phyloP scores from a whole-genome alignment of 352 stramenopile species.

The Pythium folliculosum region DNA sequence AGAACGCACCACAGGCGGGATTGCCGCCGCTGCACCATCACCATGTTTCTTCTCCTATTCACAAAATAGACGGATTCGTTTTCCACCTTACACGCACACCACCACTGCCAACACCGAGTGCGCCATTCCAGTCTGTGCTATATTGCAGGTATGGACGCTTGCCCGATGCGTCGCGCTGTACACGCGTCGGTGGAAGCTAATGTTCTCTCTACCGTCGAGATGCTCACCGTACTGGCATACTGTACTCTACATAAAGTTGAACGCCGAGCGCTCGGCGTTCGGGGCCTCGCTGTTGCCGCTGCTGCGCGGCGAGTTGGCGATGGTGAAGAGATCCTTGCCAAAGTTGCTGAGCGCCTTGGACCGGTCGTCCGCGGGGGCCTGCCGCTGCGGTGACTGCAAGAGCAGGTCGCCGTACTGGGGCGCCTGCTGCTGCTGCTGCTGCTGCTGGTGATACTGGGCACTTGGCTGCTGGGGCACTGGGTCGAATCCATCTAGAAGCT shows the following conservation, averaged over 20 bases:
- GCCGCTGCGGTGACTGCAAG: conserved; percentile 33
- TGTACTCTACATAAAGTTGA: conserved; percentile 88
- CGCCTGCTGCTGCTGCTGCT: conserved; percentile 37
- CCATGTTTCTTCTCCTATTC: conserved; percentile 1
- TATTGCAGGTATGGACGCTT: neutral
- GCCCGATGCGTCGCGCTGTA: too few species aligned
- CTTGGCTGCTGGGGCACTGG: conserved; percentile 3
- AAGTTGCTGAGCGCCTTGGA: conserved; percentile 76
- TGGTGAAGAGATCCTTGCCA: conserved; percentile 85
- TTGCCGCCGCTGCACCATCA: neutral
- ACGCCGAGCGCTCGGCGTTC: conserved; percentile 66
- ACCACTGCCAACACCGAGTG: too few species aligned
- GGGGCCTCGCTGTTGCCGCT: conserved; percentile 26
- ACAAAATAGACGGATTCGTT: conserved; percentile 29
- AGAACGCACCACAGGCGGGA: neutral
- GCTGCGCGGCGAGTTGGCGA: conserved; percentile 78
- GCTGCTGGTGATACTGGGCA: conserved; percentile 18
- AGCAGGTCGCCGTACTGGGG: conserved; percentile 38
- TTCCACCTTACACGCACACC: neutral
- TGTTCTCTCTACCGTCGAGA: neutral
- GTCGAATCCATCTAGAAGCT: conserved; percentile 32
- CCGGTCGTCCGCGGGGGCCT: conserved; percentile 50
- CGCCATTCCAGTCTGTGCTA: neutral
- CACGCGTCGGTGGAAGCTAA: too few species aligned
- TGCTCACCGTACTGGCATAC: conserved; percentile 1